Base-by-base conservation (phyloP, 2,329 filamentous ascomycete species). In the Verticillium isaacii region DNA sequence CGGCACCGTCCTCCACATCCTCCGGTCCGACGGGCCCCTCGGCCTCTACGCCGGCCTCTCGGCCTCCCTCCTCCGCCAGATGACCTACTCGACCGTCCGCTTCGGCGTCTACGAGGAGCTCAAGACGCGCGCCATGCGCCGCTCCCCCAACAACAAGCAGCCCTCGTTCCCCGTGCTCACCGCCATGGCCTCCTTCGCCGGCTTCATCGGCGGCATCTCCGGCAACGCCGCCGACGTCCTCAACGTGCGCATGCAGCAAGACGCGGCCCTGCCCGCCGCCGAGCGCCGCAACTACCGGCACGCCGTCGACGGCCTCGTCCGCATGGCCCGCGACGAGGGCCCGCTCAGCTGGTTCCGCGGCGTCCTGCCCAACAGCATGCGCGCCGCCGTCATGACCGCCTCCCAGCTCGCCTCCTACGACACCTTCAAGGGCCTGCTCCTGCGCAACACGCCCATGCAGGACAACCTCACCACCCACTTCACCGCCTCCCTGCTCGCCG, bases 191-290 rank as follows among this genome's bases (percentile, higher is more conserved):
- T 89, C 88, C 29, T 78, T 87, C 32, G 94, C 95, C 8, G 95
- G 95, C 59, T 91, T 97, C 72, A 77, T 96, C 2, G 95, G 95
- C 65, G 95, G 95, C 58, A 79, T 98, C 56, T 91, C 89, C 6
- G 95, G 95, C 66, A 99, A 98, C 78, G 93, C 93, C 2, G 94
- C 93, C 66, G 95, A 99, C 74, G 93, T 99, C 37, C 83, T 97
- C 71, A 99, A 99, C 77, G 95, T 99, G 58, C 92, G 95, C 67
- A 99, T 99, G 95, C 95, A 99, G 78, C 92, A 96, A 77, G 95
- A 89, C 71, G 89, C 91, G 2, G 87, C 92, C 0, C 85, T 97
- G 1, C 90, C 93, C 0, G 70, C 78, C 1, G 83, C 83, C 5
- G 80, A 96, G 71, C 87, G 92, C 57, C 86, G 94, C 61, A 95